Conservation (phyloP, 768 basidiomycete genomes). For the Brasilioporus rufonigricans region DNA sequence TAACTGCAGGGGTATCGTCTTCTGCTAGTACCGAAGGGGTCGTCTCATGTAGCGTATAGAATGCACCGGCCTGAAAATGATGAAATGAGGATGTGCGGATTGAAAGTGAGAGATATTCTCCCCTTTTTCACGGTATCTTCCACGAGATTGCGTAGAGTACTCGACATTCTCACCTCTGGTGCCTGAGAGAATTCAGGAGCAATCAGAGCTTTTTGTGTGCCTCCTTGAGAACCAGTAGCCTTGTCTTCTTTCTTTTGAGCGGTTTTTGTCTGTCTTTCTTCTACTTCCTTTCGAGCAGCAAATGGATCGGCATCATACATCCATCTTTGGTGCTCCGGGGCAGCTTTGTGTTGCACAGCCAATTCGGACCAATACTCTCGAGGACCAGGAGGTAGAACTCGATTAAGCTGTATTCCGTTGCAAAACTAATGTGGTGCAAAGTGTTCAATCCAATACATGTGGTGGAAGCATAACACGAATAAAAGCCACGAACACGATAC, state of each 20-base stretch:
- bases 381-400: slow-evolving; percentile 77
- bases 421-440: slow-evolving; percentile 52
- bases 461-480: not conserved
- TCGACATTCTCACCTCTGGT: slow-evolving; percentile 85
- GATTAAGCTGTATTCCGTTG: slow-evolving; percentile 71
- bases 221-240: slow-evolving; percentile 8
- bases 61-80: slow-evolving; percentile 42
- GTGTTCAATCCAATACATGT: slow-evolving; percentile 5
- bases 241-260: slow-evolving; percentile 44
- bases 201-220: slow-evolving; percentile 13
- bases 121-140: slow-evolving; percentile 82
- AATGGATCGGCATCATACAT: slow-evolving; percentile 90
- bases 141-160: slow-evolving; percentile 69
- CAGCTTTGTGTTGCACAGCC: slow-evolving; percentile 62
- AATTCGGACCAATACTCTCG: slow-evolving; percentile 86
- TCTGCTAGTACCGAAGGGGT: slow-evolving; percentile 37
- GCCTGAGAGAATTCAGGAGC: slow-evolving; percentile 43
- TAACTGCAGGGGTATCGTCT: slow-evolving; percentile 43
- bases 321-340: slow-evolving; percentile 74
- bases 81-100: not conserved
- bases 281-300: slow-evolving; percentile 63
- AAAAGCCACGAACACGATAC: slow-evolving; percentile 66
- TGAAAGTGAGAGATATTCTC: slow-evolving; percentile 4
- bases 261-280: slow-evolving; percentile 60
- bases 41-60: slow-evolving; percentile 45